A percentile compares a stretch with the other conserved stretches of the same genome.
These are phyloP conservation scores for Globisporangium recalcitrans DNA, from an alignment of 352 stramenopile genomes.

Conservation along the genomic window DNA sequence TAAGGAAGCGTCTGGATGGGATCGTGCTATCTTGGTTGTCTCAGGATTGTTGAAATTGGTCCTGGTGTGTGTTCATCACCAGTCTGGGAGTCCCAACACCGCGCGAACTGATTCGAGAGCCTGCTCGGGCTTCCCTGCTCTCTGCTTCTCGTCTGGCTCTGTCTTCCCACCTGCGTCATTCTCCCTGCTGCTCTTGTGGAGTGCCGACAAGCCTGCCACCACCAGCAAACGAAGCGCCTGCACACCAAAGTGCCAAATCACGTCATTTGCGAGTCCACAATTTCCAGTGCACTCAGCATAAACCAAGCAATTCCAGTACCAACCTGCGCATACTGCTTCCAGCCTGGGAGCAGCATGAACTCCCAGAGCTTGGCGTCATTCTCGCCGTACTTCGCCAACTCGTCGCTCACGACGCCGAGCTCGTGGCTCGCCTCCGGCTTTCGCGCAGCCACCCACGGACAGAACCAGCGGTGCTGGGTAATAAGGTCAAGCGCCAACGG, in stretches of 20 bases:
- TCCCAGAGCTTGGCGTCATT: slow-evolving; percentile 17
- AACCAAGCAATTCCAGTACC: neutral
- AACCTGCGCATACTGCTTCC: slow-evolving; percentile 27
- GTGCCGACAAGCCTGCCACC: neutral
- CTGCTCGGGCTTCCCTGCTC: slow-evolving; percentile 10
- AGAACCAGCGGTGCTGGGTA: slow-evolving; percentile 53
- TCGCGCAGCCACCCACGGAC: slow-evolving; percentile 35
- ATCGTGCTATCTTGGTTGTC: too few relatives aligned
- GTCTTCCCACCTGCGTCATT: neutral
- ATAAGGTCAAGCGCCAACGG: slow-evolving; percentile 16
- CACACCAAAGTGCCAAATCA: neutral
- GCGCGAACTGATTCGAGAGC: slow-evolving; percentile 23
- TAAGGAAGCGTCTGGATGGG: too few relatives aligned
- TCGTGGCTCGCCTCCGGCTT: slow-evolving; percentile 9
- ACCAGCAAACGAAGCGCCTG: neutral
- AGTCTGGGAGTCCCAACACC: slow-evolving; percentile 22
- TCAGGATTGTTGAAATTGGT: neutral
- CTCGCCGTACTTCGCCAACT: slow-evolving; percentile 10
- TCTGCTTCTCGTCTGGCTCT: neutral
- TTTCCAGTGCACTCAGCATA: too few relatives aligned
- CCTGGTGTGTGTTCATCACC: neutral
- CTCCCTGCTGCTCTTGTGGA: neutral
- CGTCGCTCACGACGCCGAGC: slow-evolving; percentile 4
- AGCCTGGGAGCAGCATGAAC: slow-evolving; percentile 25
- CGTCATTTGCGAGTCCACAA: too few relatives aligned